phyloP scores from a whole-genome alignment of 176 grass and related monocot genomes.

The Triticum dicoccoides region DNA sequence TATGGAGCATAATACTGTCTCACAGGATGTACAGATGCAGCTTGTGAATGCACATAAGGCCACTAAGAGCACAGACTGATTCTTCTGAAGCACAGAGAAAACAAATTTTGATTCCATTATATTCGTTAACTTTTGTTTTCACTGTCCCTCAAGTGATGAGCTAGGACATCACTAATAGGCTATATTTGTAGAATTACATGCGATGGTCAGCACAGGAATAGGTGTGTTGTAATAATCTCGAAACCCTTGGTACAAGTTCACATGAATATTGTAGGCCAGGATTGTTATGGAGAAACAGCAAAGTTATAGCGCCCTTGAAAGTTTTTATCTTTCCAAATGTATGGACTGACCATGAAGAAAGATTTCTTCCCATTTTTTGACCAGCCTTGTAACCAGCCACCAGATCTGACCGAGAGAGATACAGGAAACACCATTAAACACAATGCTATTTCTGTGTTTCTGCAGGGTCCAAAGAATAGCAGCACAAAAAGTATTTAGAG shows the following conservation, averaged over 20 bases:
- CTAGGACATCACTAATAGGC: conserved; percentile 12
- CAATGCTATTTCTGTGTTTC: too few species aligned
- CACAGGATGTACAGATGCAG: conserved; percentile 84
- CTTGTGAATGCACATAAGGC: conserved; percentile 74
- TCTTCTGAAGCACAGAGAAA: not conserved
- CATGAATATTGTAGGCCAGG: not conserved
- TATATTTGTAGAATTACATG: conserved; percentile 20
- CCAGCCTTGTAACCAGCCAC: too few species aligned
- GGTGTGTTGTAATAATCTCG: conserved; percentile 27
- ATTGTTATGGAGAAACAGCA: not conserved
- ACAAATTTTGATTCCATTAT: conserved; percentile 27
- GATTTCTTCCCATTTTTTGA: not conserved
- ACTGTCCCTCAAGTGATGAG: not conserved
- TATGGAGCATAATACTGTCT: conserved; percentile 75
- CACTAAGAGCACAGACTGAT: conserved; percentile 60
- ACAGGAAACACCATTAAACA: too few species aligned
- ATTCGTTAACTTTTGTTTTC: not conserved
- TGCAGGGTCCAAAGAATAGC: too few species aligned
- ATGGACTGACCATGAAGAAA: not conserved
- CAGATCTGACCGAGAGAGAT: too few species aligned
- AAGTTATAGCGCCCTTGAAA: not conserved
- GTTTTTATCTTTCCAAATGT: not conserved
- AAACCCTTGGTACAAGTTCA: not conserved
- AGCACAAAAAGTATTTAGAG: too few species aligned
- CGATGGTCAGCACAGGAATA: not conserved